A percentile compares a stretch with the other conserved stretches of the same genome.
Conservation (phyloP, 1,284 basidiomycete species). For the Leccinum angustisporum region DNA sequence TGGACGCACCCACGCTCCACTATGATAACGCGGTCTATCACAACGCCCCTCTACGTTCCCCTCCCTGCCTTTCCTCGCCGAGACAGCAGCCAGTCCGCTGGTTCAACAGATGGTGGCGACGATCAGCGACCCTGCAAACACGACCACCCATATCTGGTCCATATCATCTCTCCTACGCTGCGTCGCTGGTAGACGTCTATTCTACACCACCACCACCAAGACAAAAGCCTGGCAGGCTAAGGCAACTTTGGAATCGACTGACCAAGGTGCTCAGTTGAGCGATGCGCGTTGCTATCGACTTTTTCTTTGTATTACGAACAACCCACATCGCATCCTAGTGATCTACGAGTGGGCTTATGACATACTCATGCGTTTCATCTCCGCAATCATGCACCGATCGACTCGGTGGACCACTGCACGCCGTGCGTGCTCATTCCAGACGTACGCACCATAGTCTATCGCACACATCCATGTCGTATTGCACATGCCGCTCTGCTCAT, state of each 20-base stretch:
- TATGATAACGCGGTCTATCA: slow-evolving; percentile 31
- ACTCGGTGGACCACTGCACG: slow-evolving; percentile 26
- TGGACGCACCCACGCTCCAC: slow-evolving; percentile 40
- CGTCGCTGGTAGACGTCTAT: slow-evolving; percentile 33
- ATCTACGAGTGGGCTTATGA: not conserved
- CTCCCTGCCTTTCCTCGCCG: slow-evolving; percentile 2
- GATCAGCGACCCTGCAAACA: slow-evolving; percentile 17
- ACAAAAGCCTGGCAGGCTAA: slow-evolving; percentile 26
- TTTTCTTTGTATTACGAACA: not conserved
- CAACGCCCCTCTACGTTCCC: slow-evolving; percentile 24
- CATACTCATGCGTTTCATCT: slow-evolving; percentile 18
- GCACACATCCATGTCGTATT: slow-evolving; percentile 14
- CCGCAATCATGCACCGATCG: slow-evolving; percentile 18
- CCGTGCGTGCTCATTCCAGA: slow-evolving; percentile 26
- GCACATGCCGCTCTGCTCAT: slow-evolving; percentile 14
- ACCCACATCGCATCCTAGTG: not conserved
- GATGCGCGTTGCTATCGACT: not conserved
- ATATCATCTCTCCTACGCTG: slow-evolving; percentile 29
- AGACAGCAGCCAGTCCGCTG: slow-evolving; percentile 18
- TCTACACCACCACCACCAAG: slow-evolving; percentile 11
- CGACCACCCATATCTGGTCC: slow-evolving; percentile 34
- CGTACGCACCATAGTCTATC: slow-evolving; percentile 2
- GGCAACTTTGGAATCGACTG: slow-evolving; percentile 28
- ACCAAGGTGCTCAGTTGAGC: slow-evolving; percentile 21
- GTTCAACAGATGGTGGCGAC: slow-evolving; percentile 33